These are phyloP conservation scores for Suhomyces taliae DNA, from an alignment of 1,139 yeast genomes.

Conservation along the genomic window DNA sequence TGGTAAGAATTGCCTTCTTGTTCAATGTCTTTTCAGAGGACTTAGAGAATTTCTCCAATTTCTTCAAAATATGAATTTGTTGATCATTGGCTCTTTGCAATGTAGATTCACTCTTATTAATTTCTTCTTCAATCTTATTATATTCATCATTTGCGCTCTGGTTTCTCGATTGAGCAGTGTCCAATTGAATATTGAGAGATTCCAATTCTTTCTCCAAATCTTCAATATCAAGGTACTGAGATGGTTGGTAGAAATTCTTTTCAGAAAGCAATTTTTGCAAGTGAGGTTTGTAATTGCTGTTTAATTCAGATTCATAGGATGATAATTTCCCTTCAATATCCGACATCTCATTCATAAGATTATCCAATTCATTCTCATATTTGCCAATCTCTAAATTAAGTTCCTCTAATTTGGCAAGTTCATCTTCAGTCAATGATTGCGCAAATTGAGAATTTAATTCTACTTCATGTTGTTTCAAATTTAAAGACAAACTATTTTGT, in stretches of 20 bases:
- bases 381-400: constrained; percentile 41
- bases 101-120: constrained; percentile 39
- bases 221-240: constrained; percentile 44
- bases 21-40: constrained; percentile 65
- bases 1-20: constrained; percentile 58
- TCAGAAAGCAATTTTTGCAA: constrained; percentile 38
- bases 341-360: constrained; percentile 43
- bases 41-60: constrained; percentile 63
- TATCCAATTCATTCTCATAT: constrained; percentile 43
- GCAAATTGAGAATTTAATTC: constrained; percentile 61
- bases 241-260: constrained; percentile 20
- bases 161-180: constrained; percentile 22
- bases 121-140: constrained; percentile 29
- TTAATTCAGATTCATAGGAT: constrained; percentile 55
- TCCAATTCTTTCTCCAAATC: constrained; percentile 33
- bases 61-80: constrained; percentile 54
- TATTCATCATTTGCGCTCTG: constrained; percentile 20
- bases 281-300: constrained; percentile 45
- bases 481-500: constrained; percentile 28
- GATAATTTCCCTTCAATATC: constrained; percentile 54
- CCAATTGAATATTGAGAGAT: constrained; percentile 23
- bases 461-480: constrained; percentile 37
- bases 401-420: constrained; percentile 34
- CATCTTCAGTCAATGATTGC: constrained; percentile 48
- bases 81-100: constrained; percentile 55